Evolutionary conservation across 768 basidiomycete species (phyloP).

Genomic region (Symmetrospora coprosmae): DNA sequence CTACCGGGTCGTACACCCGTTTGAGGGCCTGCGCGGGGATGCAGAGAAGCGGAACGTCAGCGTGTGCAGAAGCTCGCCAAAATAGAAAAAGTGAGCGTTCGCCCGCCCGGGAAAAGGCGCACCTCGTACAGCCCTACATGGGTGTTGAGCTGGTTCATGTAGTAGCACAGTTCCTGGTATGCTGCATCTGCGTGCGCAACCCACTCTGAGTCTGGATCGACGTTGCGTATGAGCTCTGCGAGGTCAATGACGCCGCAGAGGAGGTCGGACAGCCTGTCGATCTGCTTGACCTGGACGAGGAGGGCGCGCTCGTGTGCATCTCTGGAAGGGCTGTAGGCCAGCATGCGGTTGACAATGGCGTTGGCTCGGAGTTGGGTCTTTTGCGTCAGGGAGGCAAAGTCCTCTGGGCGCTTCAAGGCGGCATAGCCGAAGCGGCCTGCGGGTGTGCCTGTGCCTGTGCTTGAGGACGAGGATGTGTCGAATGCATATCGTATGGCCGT

Average conservation of each 20-base stretch:
- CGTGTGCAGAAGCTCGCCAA: neutral
- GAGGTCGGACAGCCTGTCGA: constrained; percentile 90
- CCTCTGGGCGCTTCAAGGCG: constrained; percentile 52
- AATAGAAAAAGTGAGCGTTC: neutral
- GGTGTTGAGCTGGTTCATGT: constrained; percentile 95
- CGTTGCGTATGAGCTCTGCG: constrained; percentile 80
- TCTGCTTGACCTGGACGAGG: constrained; percentile 42
- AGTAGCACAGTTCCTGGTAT: constrained; percentile 84
- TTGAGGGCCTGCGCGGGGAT: constrained; percentile 33
- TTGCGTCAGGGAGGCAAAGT: constrained; percentile 58
- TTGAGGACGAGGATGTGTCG: neutral
- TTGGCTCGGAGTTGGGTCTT: constrained; percentile 68
- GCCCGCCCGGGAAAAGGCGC: neutral
- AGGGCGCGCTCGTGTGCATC: constrained; percentile 39
- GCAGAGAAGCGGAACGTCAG: constrained; percentile 40
- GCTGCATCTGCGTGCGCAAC: constrained; percentile 66
- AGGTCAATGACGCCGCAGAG: constrained; percentile 93
- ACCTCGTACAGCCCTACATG: constrained; percentile 52
- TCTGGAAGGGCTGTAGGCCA: constrained; percentile 35
- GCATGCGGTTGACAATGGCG: constrained; percentile 67
- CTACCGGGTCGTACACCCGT: constrained; percentile 28
- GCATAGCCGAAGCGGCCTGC: constrained; percentile 79
- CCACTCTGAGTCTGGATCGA: constrained; percentile 78
- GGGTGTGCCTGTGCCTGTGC: constrained; percentile 22
- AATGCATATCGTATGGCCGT: constrained; percentile 9